Evolutionary conservation across 2,329 filamentous ascomycete genomes (phyloP).

Genomic region (Exophiala dermatitidis): DNA sequence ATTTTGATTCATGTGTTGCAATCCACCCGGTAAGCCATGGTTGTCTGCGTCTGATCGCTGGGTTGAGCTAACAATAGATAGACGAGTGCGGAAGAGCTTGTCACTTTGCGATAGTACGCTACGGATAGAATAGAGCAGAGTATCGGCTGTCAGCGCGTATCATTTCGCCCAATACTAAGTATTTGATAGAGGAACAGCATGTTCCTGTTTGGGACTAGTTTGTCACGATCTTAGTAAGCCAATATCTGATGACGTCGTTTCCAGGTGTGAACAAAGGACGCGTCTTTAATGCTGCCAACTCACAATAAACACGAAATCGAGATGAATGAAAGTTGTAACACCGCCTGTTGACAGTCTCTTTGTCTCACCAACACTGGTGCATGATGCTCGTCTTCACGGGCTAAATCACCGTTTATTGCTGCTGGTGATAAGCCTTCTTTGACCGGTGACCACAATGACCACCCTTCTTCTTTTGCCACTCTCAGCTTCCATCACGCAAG

Average conservation of each 20-base stretch:
- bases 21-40: constrained; percentile 54
- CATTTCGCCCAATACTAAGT: no score
- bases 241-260: no score
- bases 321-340: no score
- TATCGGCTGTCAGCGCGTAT: no score
- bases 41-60: neutral
- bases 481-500: neutral
- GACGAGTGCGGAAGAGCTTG: constrained; percentile 65
- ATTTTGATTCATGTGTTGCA: constrained; percentile 67
- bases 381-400: neutral
- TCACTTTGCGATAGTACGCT: constrained; percentile 28
- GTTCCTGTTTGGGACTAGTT: no score
- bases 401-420: neutral
- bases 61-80: constrained; percentile 8
- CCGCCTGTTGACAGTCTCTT: neutral
- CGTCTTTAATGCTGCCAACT: no score
- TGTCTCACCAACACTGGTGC: neutral
- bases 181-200: no score
- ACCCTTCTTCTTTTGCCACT: neutral
- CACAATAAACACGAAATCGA: no score
- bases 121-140: neutral
- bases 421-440: neutral
- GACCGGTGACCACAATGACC: neutral
- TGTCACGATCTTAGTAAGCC: no score
- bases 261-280: no score